These are phyloP conservation scores for Teratosphaeria viscida DNA, from an alignment of 2,329 filamentous ascomycete genomes.

Conservation along the genomic window DNA sequence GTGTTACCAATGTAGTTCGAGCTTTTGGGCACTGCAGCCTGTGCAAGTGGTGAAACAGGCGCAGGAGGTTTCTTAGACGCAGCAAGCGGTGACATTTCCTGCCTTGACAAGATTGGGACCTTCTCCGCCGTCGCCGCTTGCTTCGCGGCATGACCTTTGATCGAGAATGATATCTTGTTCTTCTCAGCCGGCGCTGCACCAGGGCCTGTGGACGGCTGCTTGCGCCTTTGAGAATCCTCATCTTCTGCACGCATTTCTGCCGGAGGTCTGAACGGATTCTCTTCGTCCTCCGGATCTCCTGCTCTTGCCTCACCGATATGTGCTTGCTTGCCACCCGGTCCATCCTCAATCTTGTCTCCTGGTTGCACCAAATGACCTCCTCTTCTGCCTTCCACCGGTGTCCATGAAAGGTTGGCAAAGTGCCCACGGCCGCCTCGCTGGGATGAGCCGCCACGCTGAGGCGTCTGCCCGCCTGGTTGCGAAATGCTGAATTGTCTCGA, in stretches of 20 bases:
- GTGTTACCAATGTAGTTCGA: slow-evolving; percentile 24
- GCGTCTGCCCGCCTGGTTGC: slow-evolving; percentile 11
- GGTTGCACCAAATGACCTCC: slow-evolving; percentile 37
- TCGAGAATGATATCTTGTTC: slow-evolving; percentile 79
- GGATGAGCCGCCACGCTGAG: slow-evolving; percentile 35
- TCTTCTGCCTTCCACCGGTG: slow-evolving; percentile 44
- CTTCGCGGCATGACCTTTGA: slow-evolving; percentile 60
- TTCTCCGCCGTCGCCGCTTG: slow-evolving; percentile 31
- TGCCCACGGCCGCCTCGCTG: slow-evolving; percentile 39
- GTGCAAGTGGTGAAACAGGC: slow-evolving; percentile 19
- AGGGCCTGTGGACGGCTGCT: slow-evolving; percentile 5
- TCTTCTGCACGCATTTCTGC: slow-evolving; percentile 59
- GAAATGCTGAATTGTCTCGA: slow-evolving; percentile 32
- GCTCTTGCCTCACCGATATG: slow-evolving; percentile 6
- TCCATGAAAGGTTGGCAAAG: slow-evolving; percentile 65
- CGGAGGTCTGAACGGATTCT: slow-evolving; percentile 52
- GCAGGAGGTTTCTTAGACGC: slow-evolving; percentile 41
- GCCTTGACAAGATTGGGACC: slow-evolving; percentile 10
- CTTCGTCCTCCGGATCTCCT: slow-evolving; percentile 42
- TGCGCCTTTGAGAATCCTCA: slow-evolving; percentile 32
- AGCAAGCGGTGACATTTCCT: slow-evolving; percentile 18
- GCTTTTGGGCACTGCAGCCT: slow-evolving; percentile 21
- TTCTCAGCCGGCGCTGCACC: slow-evolving; percentile 27
- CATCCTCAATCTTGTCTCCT: slow-evolving; percentile 14
- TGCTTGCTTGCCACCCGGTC: not conserved